These are phyloP conservation scores for Colletotrichum gigasporum DNA, from an alignment of 2,329 filamentous ascomycete species.

Conservation along the genomic window DNA sequence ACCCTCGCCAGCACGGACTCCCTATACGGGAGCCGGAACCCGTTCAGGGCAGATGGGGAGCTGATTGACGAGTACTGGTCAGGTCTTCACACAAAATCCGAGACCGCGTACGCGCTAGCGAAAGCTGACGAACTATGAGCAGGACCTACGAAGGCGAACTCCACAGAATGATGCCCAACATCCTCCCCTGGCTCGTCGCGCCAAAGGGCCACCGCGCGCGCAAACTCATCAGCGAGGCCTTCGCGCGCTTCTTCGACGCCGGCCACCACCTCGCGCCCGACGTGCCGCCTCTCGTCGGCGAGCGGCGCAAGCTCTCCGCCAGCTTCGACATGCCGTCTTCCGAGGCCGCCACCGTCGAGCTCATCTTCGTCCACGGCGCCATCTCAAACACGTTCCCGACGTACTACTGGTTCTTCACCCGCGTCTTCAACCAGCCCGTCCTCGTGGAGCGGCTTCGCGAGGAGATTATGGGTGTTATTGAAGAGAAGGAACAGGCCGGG, in stretches of 20 bases:
- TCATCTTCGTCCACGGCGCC: constrained; percentile 39
- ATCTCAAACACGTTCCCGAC: constrained; percentile 47
- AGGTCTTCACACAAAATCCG: neutral
- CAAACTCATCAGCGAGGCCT: constrained; percentile 34
- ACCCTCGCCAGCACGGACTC: constrained; percentile 47
- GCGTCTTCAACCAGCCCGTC: constrained; percentile 38
- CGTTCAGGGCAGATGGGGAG: constrained; percentile 42
- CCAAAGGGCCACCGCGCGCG: constrained; percentile 41
- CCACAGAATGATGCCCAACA: constrained; percentile 38
- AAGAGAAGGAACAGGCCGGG: neutral
- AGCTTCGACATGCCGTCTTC: constrained; percentile 38
- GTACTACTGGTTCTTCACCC: constrained; percentile 45
- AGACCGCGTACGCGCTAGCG: no score
- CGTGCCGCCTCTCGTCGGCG: constrained; percentile 38
- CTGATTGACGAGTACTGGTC: constrained; percentile 46
- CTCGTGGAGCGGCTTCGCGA: constrained; percentile 38
- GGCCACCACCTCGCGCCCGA: constrained; percentile 38
- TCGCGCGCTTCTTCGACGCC: constrained; percentile 41
- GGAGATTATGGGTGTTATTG: constrained; percentile 36
- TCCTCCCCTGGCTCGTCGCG: constrained; percentile 41
- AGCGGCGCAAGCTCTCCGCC: constrained; percentile 39
- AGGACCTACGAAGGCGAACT: constrained; percentile 41
- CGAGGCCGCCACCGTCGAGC: constrained; percentile 42
- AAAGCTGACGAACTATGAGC: no score
- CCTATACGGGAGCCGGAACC: constrained; percentile 54